phyloP scores from a whole-genome alignment of 352 stramenopile species.

The Globisporangium parvum region DNA sequence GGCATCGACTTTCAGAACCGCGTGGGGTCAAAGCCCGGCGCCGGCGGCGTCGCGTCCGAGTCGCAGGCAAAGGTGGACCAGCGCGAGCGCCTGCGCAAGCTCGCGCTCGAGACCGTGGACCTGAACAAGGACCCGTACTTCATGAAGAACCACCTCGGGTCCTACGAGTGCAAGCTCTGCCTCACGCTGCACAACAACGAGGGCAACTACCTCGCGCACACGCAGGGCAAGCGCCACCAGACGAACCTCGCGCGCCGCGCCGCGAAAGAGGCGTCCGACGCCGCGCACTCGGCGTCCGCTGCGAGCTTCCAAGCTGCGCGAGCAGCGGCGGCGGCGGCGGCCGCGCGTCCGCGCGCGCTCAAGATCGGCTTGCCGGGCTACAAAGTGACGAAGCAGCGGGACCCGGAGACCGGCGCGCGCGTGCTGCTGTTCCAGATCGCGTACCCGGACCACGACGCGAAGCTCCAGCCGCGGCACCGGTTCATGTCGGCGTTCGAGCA shows the following conservation, averaged over 20 bases:
- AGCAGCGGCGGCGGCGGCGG: constrained; percentile 33
- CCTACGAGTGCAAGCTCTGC: constrained; percentile 99
- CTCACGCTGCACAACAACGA: constrained; percentile 99
- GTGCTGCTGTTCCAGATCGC: constrained; percentile 93
- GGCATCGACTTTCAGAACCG: constrained; percentile 86
- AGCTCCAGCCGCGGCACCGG: constrained; percentile 93
- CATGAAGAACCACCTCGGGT: constrained; percentile 98
- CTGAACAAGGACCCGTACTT: constrained; percentile 99
- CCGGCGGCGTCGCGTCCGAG: constrained; percentile 69
- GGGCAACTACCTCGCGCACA: constrained; percentile 99
- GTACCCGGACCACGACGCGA: constrained; percentile 94
- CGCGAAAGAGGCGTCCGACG: constrained; percentile 71
- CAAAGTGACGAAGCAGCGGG: constrained; percentile 95
- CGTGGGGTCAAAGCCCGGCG: constrained; percentile 73
- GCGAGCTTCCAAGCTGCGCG: constrained; percentile 37
- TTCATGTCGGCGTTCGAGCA: constrained; percentile 99
- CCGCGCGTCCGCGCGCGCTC: constrained; percentile 68
- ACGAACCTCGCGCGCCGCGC: constrained; percentile 92
- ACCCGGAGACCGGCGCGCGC: constrained; percentile 75
- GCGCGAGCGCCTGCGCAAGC: constrained; percentile 94
- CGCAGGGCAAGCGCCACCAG: constrained; percentile 99
- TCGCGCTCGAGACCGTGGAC: constrained; percentile 99
- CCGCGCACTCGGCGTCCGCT: constrained; percentile 35
- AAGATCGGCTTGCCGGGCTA: constrained; percentile 97
- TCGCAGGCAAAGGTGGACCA: constrained; percentile 89